A percentile compares a stretch with the other conserved stretches of the same genome.
Evolutionary conservation across 164 flowering plant genomes (phyloP).

Genomic region (Pachysandra terminalis): DNA sequence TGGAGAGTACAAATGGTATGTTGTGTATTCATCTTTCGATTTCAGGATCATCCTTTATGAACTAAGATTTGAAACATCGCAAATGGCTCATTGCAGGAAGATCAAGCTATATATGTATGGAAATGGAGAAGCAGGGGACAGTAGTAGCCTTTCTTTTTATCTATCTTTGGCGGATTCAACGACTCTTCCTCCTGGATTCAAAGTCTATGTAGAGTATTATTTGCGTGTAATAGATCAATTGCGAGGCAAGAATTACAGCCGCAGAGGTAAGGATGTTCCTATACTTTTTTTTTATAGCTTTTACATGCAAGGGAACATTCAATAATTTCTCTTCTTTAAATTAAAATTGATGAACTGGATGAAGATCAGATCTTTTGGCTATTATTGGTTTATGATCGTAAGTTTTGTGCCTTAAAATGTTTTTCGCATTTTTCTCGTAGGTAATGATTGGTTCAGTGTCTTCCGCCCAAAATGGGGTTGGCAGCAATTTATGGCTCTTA

Average conservation of each 20-base stretch:
- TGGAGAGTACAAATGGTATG: background rate
- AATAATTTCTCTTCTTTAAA: too few species aligned
- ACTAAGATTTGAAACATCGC: too few species aligned
- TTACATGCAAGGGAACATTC: too few species aligned
- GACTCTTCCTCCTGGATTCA: background rate
- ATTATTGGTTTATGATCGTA: too few species aligned
- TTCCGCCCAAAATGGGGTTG: background rate
- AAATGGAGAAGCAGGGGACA: background rate
- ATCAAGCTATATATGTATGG: background rate
- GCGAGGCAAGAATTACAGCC: background rate
- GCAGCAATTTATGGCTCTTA: background rate
- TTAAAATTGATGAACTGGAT: too few species aligned
- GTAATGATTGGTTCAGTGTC: background rate
- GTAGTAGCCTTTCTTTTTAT: background rate
- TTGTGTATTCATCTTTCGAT: too few species aligned
- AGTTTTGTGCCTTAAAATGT: too few species aligned
- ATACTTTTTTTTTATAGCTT: too few species aligned
- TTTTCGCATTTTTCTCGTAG: background rate
- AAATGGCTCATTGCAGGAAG: background rate
- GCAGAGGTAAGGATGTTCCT: background rate
- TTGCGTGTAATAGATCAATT: background rate
- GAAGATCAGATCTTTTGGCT: too few species aligned
- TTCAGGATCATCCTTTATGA: too few species aligned
- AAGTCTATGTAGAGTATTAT: background rate
- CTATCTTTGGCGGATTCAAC: background rate